Conservation (phyloP, 768 basidiomycete species). For the Tubosaeta brunneosetosa region DNA sequence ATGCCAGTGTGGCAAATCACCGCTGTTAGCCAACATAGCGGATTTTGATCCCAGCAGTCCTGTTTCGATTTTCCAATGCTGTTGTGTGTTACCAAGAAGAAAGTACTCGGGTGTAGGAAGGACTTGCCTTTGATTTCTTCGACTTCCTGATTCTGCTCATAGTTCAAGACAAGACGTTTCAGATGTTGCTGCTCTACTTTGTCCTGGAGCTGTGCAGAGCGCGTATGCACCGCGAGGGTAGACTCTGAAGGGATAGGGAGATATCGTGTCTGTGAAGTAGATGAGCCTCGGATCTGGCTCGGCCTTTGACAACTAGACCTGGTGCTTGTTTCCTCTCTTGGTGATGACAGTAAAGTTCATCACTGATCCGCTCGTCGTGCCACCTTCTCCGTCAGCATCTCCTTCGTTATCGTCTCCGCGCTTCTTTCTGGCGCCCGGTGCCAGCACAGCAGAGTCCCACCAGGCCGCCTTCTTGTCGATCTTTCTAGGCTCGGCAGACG, state of each 20-base stretch:
- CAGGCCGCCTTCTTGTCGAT: slow-evolving; percentile 87
- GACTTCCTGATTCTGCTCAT: slow-evolving; percentile 84
- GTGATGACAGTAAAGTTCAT: slow-evolving; percentile 95
- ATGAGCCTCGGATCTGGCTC: slow-evolving; percentile 10
- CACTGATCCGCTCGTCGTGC: slow-evolving; percentile 33
- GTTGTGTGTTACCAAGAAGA: not conserved
- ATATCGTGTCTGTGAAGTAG: slow-evolving; percentile 60
- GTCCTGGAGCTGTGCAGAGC: slow-evolving; percentile 87
- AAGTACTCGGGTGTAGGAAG: not conserved
- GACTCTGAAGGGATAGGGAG: slow-evolving; percentile 86
- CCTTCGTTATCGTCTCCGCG: slow-evolving; percentile 56
- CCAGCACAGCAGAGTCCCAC: slow-evolving; percentile 84
- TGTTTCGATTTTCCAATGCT: slow-evolving; percentile 70
- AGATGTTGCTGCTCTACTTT: slow-evolving; percentile 96
- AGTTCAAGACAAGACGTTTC: slow-evolving; percentile 90
- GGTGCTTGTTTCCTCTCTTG: slow-evolving; percentile 90
- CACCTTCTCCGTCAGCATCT: slow-evolving; percentile 39
- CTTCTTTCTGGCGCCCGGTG: slow-evolving; percentile 62
- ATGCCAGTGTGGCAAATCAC: slow-evolving; percentile 9
- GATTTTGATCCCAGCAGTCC: slow-evolving; percentile 67
- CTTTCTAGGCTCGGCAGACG: slow-evolving; percentile 74
- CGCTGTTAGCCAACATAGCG: slow-evolving; percentile 61
- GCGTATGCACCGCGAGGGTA: slow-evolving; percentile 84
- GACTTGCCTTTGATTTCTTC: slow-evolving; percentile 70
- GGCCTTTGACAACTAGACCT: slow-evolving; percentile 42